phyloP scores from a whole-genome alignment of 768 basidiomycete genomes.

The Flagelloscypha sp. region DNA sequence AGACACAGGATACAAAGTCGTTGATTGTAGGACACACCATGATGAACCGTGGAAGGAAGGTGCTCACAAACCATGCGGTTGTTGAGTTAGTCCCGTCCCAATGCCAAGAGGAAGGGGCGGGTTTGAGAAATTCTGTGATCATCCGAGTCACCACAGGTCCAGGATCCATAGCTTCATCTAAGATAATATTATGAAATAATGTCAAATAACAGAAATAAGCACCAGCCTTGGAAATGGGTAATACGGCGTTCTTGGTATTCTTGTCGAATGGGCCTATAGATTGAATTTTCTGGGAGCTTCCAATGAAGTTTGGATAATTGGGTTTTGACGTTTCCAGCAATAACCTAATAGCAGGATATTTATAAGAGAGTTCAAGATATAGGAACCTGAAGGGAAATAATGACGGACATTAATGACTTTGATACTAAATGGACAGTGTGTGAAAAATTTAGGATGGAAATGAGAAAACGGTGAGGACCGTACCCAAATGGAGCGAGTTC shows the following conservation, averaged over 20 bases:
- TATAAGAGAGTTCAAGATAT: too few relatives aligned
- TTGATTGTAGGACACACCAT: slow-evolving; percentile 15
- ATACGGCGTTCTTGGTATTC: slow-evolving; percentile 8
- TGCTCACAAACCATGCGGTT: slow-evolving; percentile 13
- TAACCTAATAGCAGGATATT: too few relatives aligned
- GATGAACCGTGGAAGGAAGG: slow-evolving; percentile 9
- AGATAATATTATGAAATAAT: slow-evolving; percentile 7
- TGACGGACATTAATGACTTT: too few relatives aligned
- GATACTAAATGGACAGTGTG: too few relatives aligned
- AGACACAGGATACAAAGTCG: too few relatives aligned
- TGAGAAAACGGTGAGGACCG: slow-evolving; percentile 1
- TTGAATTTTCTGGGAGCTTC: slow-evolving; percentile 9
- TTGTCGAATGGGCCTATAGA: slow-evolving; percentile 15
- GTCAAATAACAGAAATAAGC: neutral
- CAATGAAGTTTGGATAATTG: slow-evolving; percentile 5
- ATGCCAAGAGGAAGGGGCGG: slow-evolving; percentile 10
- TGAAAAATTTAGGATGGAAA: too few relatives aligned
- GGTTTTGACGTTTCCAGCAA: slow-evolving; percentile 16
- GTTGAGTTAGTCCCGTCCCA: slow-evolving; percentile 12
- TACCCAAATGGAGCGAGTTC: slow-evolving; percentile 23
- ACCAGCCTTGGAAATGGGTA: slow-evolving; percentile 10
- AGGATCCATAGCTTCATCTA: slow-evolving; percentile 12
- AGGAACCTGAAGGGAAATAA: too few relatives aligned
- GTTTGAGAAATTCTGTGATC: too few relatives aligned
- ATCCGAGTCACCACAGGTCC: slow-evolving; percentile 11